Evolutionary conservation across 345 rosid genomes (phyloP), one percentile per base, ranked within the genome.

Genomic region (Aegle marmelos): DNA sequence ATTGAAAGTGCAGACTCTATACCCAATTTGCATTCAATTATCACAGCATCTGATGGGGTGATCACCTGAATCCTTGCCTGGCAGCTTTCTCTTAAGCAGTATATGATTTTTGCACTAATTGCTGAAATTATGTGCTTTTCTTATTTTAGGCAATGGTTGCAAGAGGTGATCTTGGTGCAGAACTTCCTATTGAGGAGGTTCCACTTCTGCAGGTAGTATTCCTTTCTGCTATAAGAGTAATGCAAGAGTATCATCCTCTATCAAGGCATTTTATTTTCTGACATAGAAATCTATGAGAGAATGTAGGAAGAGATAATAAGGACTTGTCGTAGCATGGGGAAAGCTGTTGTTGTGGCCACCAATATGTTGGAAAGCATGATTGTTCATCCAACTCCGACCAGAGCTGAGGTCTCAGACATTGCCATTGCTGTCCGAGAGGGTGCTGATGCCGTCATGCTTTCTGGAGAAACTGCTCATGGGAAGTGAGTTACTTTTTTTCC

Each of bases 281-380:
- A 70, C 25, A 50, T 31, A 33, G 21, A 73, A 53, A 65, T 37
- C 30, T 68, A 36, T 54, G 67, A 69, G 48, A 64, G 60, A 80
- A 70, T 87, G 81, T 76, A 94, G 99, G 99, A 91, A 83, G 89
- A 87, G 89, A 96, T 94, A 75, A 96, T 96, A 75, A 90, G 91
- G 84, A 85, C 84, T 17, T 96, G 99, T 79, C 95, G 97, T 67
- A 94, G 99, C 93, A 96, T 96, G 98, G 98, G 99, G 64, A 96
- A 96, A 75, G 98, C 95, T 86, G 99, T 96, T 75, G 94, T 96
- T 81, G 99, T 96, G 72, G 99, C 99, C 57, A 96, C 99, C 73
- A 94, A 96, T 82, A 96, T 96, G 99, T 87, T 96, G 78, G 99
- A 96, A 89, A 96, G 99, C 88, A 96, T 96, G 99, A 96, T 96